These are phyloP conservation scores for Ascochyta rabiei DNA, from an alignment of 2,329 filamentous ascomycete genomes.

Conservation along the genomic window DNA sequence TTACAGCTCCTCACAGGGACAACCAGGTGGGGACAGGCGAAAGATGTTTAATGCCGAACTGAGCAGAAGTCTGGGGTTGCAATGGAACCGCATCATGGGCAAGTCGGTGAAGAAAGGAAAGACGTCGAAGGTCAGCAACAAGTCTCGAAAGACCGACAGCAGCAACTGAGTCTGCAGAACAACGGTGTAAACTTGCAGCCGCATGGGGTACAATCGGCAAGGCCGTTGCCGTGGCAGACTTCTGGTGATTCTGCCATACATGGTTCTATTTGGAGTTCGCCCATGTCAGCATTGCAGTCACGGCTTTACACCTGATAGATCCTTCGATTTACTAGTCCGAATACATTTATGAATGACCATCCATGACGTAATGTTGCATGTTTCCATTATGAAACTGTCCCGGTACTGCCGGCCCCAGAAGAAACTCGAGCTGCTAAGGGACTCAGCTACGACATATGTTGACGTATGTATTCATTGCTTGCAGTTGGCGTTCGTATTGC, in stretches of 20 bases:
- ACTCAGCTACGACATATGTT: not conserved
- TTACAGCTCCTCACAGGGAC: not conserved
- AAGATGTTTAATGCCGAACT: slow-evolving; percentile 25
- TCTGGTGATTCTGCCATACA: not conserved
- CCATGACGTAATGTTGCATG: not conserved
- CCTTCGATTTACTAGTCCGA: not conserved
- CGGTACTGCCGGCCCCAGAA: too few species aligned
- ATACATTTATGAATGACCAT: not conserved
- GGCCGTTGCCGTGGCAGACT: not conserved
- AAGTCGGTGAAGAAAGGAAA: slow-evolving; percentile 9
- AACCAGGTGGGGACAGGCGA: not conserved
- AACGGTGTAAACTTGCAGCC: not conserved
- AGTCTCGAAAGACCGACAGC: not conserved
- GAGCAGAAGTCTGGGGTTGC: slow-evolving; percentile 24
- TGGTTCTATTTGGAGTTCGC: slow-evolving; percentile 1
- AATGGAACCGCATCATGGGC: slow-evolving; percentile 26
- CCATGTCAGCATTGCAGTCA: slow-evolving; percentile 2
- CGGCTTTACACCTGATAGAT: slow-evolving; percentile 1
- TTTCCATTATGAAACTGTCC: not conserved
- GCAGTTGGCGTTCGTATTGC: slow-evolving; percentile 3
- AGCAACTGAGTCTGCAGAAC: slow-evolving; percentile 5
- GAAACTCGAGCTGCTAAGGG: not conserved
- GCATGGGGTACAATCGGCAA: not conserved
- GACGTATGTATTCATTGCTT: slow-evolving; percentile 10
- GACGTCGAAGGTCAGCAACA: slow-evolving; percentile 7